Conservation (phyloP, 768 basidiomycete species). For the Leucosporidium yakuticum region DNA sequence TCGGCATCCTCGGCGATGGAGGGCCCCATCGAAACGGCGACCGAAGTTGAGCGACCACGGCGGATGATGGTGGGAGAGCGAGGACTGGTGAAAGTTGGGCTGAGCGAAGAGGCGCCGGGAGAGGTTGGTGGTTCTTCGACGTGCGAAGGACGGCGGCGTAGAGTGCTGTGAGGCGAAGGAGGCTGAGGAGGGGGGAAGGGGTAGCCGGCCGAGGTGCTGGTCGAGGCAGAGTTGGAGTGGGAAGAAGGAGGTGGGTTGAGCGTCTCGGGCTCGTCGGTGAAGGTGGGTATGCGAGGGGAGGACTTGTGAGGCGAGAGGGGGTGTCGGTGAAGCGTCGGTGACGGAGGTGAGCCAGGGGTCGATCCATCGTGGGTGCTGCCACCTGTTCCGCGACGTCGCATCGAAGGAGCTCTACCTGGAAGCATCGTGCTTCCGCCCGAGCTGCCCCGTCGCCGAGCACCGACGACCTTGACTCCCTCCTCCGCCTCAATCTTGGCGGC, state of each 20-base stretch:
- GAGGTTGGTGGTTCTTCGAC: conserved; percentile 38
- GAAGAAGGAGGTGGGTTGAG: not conserved
- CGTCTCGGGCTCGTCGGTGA: not conserved
- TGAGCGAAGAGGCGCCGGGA: conserved; percentile 30
- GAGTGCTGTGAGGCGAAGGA: conserved; percentile 33
- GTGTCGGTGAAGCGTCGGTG: conserved; percentile 16
- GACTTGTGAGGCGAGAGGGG: conserved; percentile 6
- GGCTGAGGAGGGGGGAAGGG: conserved; percentile 42
- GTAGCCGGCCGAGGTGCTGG: conserved; percentile 2
- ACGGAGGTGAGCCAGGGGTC: not conserved
- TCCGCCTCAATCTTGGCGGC: conserved; percentile 20
- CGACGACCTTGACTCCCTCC: not conserved
- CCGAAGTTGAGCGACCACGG: conserved; percentile 9
- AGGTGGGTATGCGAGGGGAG: conserved; percentile 16
- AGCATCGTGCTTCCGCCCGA: not conserved
- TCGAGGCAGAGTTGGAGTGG: not conserved
- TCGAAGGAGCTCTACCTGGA: not conserved
- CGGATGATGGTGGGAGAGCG: not conserved
- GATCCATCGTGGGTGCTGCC: not conserved
- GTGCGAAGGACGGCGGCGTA: conserved; percentile 34
- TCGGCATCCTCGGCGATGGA: conserved; percentile 7
- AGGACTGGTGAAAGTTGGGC: not conserved
- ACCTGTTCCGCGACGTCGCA: conserved; percentile 7
- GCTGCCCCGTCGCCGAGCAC: not conserved
- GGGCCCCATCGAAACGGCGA: conserved; percentile 10